Base-by-base conservation (phyloP, 2,329 filamentous ascomycete genomes). In the Talaromyces sp. region DNA sequence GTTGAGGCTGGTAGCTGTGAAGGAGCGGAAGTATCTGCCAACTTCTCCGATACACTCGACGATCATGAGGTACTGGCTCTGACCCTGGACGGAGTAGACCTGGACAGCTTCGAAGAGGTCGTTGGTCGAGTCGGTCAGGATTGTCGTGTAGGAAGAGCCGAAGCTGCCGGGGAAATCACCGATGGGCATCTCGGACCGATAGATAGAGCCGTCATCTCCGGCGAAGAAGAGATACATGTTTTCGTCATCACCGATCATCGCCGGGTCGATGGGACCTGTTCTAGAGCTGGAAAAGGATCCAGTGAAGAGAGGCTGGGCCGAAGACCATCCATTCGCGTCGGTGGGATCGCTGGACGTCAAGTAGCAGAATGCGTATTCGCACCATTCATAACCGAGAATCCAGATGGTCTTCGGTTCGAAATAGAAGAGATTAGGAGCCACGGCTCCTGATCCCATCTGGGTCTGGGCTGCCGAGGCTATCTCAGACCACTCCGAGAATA, bases 191-290 rank as follows among this genome's bases (percentile, higher is more conserved):
- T 80, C 83, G 58, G 85, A 71, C 1, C 86, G 80, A 75, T 89
- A 89, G 69, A 89, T 86, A 53, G 81, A 82, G 71, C 87, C 87
- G 64, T 89, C 87, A 73, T 89, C 87, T 8, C 85, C 87, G 0
- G 81, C 79, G 66, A 88, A 89, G 81, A 89, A 89, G 4, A 89
- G 76, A 66, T 88, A 88, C 84, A 88, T 88, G 73, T 83, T 82
- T 7, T 70, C 72, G 69, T 73, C 73, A 71, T 89, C 87, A 47
- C 83, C 85, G 64, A 89, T 88, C 60, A 88, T 65, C 0, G 85
- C 84, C 73, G 87, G 85, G 71, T 89, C 86, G 63, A 89, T 88
- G 11, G 77, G 69, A 0, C 84, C 84, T 0, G 82, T 86, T 71
- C 72, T 69, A 9, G 81, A 82, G 60, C 68, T 78, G 66, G 65